Percentiles rank a stretch among this genome's conserved stretches.
These are phyloP conservation scores for Clarireedia sp. DNA, from an alignment of 2,329 filamentous ascomycete genomes.

Conservation along the genomic window DNA sequence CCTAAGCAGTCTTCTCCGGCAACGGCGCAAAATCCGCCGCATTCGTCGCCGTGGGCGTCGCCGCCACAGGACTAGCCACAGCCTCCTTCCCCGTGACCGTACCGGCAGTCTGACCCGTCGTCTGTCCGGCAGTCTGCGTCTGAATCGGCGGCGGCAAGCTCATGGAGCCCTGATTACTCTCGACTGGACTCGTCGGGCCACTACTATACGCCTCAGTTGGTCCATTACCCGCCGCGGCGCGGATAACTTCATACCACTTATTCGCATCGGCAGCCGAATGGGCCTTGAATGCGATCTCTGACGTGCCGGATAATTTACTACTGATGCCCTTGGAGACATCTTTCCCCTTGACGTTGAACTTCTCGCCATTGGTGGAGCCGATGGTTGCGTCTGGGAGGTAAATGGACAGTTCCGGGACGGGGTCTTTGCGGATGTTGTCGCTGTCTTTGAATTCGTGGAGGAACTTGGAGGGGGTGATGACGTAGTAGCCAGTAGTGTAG, in stretches of 20 bases:
- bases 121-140: conserved; percentile 8
- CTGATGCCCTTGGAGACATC: conserved; percentile 74
- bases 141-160: conserved; percentile 17
- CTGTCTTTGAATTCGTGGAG: conserved; percentile 95
- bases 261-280: conserved; percentile 71
- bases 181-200: conserved; percentile 16
- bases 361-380: conserved; percentile 62
- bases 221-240: conserved; percentile 17
- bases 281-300: conserved; percentile 83
- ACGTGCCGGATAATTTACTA: conserved; percentile 69
- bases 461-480: conserved; percentile 79
- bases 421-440: conserved; percentile 63
- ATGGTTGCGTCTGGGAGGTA: conserved; percentile 87
- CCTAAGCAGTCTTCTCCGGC: background rate
- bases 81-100: conserved; percentile 18
- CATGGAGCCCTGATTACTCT: conserved; percentile 12
- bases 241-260: conserved; percentile 75
- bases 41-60: conserved; percentile 8
- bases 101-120: conserved; percentile 17
- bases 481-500: conserved; percentile 78
- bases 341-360: conserved; percentile 95
- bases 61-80: conserved; percentile 21
- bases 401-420: conserved; percentile 76
- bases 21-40: background rate
- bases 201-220: conserved; percentile 14